These are phyloP conservation scores for Malus domestica DNA, from an alignment of 306 rosid genomes.

Conservation along the genomic window ASM211411v1 NC_041801.1:22140501-22141000, in stretches of 20 bases:
- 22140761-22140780: slow-evolving; percentile 15
- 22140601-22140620: background rate
- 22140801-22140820: slow-evolving; percentile 4
- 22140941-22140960: background rate
- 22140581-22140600: slow-evolving; percentile 13
- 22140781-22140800: slow-evolving; percentile 9
- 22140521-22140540: slow-evolving; percentile 11
- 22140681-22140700: slow-evolving; percentile 13
- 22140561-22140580: background rate
- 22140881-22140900: background rate
- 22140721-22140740: background rate
- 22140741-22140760: slow-evolving; percentile 4
- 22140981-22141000: background rate
- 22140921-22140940: background rate
- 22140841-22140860: slow-evolving; percentile 6
- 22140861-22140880: background rate
- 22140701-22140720: background rate
- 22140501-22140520: background rate
- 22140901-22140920: background rate
- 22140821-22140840: slow-evolving; percentile 12
- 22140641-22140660: slow-evolving; percentile 14
- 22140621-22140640: background rate
- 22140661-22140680: background rate
- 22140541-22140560: slow-evolving; percentile 13
- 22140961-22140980: background rate